Conservation (phyloP, 2,329 filamentous ascomycete genomes). For the Cercospora brassicicola region DNA sequence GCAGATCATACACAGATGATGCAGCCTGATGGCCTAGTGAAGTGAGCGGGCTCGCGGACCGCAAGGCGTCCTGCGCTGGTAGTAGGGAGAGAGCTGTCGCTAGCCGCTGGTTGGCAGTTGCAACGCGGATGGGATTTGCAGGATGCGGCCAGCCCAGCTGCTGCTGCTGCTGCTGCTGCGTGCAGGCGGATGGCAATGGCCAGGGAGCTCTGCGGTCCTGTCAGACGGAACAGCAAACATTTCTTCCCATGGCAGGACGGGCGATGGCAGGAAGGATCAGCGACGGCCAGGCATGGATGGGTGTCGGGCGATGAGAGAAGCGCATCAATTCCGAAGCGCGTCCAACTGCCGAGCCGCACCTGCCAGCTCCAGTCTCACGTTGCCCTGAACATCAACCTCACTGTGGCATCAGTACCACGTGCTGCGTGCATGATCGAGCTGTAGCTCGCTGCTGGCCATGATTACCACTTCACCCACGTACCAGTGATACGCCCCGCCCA, state of each 20-base stretch:
- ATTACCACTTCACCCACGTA: background rate
- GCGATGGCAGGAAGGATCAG: background rate
- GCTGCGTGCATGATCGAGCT: background rate
- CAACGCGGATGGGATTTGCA: background rate
- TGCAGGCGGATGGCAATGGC: background rate
- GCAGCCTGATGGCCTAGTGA: background rate
- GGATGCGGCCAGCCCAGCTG: background rate
- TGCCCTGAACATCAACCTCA: background rate
- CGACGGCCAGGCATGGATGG: background rate
- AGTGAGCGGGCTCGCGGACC: slow-evolving; percentile 1
- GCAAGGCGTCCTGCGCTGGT: background rate
- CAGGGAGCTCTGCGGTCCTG: background rate
- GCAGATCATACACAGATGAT: background rate
- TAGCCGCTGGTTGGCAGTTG: background rate
- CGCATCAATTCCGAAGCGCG: background rate
- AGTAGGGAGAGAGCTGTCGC: background rate
- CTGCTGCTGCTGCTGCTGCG: background rate
- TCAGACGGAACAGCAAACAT: background rate
- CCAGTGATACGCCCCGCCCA: background rate
- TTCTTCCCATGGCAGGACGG: background rate
- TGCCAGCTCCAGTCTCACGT: background rate
- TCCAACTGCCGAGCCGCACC: background rate
- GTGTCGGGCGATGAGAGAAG: background rate
- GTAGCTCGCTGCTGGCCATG: background rate
- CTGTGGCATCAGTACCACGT: background rate